phyloP scores from a whole-genome alignment of 192 early-diverging fungal genomes.

The Entophlyctis luteolus region DNA sequence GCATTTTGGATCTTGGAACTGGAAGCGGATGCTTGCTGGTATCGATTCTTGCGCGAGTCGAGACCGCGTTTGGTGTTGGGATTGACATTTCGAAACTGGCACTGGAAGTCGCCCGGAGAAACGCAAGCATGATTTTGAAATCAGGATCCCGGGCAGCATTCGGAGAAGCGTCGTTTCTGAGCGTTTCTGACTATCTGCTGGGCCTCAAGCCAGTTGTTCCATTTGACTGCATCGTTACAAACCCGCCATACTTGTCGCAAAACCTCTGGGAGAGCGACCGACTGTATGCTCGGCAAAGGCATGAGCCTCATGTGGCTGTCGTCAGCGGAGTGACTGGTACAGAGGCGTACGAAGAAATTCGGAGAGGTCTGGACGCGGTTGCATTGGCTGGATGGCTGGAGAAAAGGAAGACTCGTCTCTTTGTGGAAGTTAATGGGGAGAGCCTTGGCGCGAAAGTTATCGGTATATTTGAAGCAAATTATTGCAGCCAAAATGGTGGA shows the following conservation, averaged over 20 bases:
- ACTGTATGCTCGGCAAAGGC: conserved; percentile 34
- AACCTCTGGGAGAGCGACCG: conserved; percentile 28
- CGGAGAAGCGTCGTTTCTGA: neutral
- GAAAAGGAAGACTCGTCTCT: conserved; percentile 1
- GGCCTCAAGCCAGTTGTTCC: conserved; percentile 11
- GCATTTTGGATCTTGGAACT: conserved; percentile 69
- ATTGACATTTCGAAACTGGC: conserved; percentile 43
- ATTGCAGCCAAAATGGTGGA: neutral
- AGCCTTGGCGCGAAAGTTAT: conserved; percentile 1
- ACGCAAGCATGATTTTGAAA: neutral
- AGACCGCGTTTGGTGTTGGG: conserved; percentile 49
- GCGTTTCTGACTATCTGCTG: neutral
- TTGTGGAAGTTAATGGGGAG: conserved; percentile 17
- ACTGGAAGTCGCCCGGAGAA: conserved; percentile 2
- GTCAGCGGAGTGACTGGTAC: conserved; percentile 62
- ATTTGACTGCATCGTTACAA: conserved; percentile 66
- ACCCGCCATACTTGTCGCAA: conserved; percentile 66
- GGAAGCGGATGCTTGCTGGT: conserved; percentile 70
- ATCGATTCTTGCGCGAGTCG: conserved; percentile 44
- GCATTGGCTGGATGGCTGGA: neutral
- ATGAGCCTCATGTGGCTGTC: conserved; percentile 65
- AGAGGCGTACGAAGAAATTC: conserved; percentile 49
- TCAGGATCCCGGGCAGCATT: neutral
- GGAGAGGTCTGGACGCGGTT: neutral
- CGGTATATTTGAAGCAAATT: conserved; percentile 2